Evolutionary conservation across 2,329 filamentous ascomycete genomes (phyloP).

Genomic region (Apiospora malaysiana): DNA sequence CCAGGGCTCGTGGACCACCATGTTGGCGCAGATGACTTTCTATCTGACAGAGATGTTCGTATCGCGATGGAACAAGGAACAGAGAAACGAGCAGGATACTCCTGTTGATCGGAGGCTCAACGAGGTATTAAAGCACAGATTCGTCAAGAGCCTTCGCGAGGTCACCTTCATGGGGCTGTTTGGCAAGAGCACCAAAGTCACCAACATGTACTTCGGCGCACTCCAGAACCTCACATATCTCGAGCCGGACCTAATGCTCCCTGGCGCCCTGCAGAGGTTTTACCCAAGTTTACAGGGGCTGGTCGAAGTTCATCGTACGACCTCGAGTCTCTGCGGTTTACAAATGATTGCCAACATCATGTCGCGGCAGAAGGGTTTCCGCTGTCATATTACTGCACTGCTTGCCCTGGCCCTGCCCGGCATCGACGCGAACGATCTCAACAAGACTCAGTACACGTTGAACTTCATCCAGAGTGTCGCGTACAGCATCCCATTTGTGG

Average conservation of each 20-base stretch:
- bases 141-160: slow-evolving; percentile 87
- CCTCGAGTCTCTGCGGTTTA: slow-evolving; percentile 88
- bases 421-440: slow-evolving; percentile 96
- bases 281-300: slow-evolving; percentile 96
- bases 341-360: slow-evolving; percentile 93
- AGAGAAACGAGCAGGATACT: slow-evolving; percentile 88
- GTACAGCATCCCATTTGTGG: slow-evolving; percentile 92
- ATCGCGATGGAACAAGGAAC: slow-evolving; percentile 95
- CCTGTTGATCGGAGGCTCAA: slow-evolving; percentile 81
- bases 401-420: slow-evolving; percentile 92
- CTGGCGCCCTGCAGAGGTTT: slow-evolving; percentile 91
- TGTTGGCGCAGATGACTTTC: slow-evolving; percentile 87
- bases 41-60: slow-evolving; percentile 96
- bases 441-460: slow-evolving; percentile 93
- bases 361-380: slow-evolving; percentile 91
- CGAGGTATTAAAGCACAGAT: slow-evolving; percentile 81
- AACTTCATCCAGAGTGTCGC: slow-evolving; percentile 95
- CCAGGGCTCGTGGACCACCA: slow-evolving; percentile 87
- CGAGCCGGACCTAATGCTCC: slow-evolving; percentile 89
- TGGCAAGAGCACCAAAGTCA: slow-evolving; percentile 89
- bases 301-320: slow-evolving; percentile 95
- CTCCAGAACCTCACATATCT: slow-evolving; percentile 89
- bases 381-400: slow-evolving; percentile 93
- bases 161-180: slow-evolving; percentile 99
- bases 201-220: slow-evolving; percentile 89